Percentiles rank a stretch among this genome's conserved stretches.
phyloP scores from a whole-genome alignment of 768 basidiomycete genomes.

The Clitopilus hobsonii region DNA sequence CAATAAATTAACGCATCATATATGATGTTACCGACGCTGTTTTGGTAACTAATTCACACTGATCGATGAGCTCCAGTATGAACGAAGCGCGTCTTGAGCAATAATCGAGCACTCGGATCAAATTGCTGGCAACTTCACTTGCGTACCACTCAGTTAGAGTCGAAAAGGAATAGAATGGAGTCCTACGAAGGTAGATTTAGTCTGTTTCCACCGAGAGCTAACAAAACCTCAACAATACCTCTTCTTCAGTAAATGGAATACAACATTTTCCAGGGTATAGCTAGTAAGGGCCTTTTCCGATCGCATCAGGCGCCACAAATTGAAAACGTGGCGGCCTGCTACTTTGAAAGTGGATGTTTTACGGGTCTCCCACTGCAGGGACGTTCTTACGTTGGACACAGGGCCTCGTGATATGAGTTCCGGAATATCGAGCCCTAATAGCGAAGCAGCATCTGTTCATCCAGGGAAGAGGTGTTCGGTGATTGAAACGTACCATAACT shows the following conservation, averaged over 20 bases:
- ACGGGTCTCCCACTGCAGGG: conserved; percentile 65
- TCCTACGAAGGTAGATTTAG: conserved; percentile 36
- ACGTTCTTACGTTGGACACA: conserved; percentile 28
- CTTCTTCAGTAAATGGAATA: conserved; percentile 70
- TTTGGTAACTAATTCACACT: conserved; percentile 79
- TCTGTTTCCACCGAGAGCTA: too few species aligned
- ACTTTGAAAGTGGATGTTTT: conserved; percentile 83
- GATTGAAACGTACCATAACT: conserved; percentile 42
- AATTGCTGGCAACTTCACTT: conserved; percentile 53
- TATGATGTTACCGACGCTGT: conserved; percentile 63
- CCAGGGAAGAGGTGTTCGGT: not conserved
- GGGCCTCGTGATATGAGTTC: conserved; percentile 78
- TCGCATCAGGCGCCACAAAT: conserved; percentile 90
- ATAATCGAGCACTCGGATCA: conserved; percentile 54
- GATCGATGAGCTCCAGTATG: conserved; percentile 77
- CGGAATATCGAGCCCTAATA: conserved; percentile 64
- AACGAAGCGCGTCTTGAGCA: conserved; percentile 59
- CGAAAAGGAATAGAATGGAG: conserved; percentile 65
- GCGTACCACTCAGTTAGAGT: conserved; percentile 69
- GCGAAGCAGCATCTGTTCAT: not conserved
- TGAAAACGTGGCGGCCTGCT: conserved; percentile 85
- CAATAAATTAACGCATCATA: not conserved
- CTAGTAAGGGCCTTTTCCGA: conserved; percentile 71
- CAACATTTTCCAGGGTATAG: conserved; percentile 90
- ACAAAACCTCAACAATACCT: conserved; percentile 46